Percentiles rank a stretch among this genome's conserved stretches.
These are phyloP conservation scores for cucumber (Cucumis sativus) DNA, from an alignment of 306 rosid genomes.

Conservation along the genomic window DNA sequence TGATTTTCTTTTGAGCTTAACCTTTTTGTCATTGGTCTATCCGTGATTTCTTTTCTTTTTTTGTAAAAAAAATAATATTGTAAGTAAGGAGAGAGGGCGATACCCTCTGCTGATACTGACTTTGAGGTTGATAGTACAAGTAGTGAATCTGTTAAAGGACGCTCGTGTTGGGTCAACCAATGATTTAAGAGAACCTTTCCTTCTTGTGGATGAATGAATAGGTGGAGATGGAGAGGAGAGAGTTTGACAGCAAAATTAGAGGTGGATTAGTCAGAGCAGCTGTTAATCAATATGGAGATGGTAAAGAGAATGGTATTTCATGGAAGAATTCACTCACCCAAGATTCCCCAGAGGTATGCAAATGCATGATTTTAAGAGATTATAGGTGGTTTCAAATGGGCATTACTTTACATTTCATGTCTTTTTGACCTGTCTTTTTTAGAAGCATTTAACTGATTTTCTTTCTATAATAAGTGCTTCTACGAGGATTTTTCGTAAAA, in stretches of 20 bases:
- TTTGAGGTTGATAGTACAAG: too few species aligned
- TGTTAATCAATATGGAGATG: slow-evolving; percentile 38
- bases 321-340: slow-evolving; percentile 23
- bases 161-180: too few species aligned
- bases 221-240: slow-evolving; percentile 42
- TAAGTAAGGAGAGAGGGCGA: too few species aligned
- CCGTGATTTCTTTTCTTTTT: too few species aligned
- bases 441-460: neutral
- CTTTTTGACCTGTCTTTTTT: too few species aligned
- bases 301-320: slow-evolving; percentile 17
- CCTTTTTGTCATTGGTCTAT: too few species aligned
- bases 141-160: too few species aligned
- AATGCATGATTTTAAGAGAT: neutral
- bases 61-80: too few species aligned
- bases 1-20: too few species aligned
- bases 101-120: too few species aligned
- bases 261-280: slow-evolving; percentile 46
- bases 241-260: slow-evolving; percentile 27
- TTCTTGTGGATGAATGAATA: neutral
- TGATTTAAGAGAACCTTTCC: neutral
- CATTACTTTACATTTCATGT: neutral
- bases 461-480: neutral
- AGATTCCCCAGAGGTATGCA: slow-evolving; percentile 35
- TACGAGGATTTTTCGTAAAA: neutral
- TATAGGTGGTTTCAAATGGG: neutral